These are phyloP conservation scores for Pythium oligandrum DNA, from an alignment of 352 stramenopile species.

Conservation along the genomic window DNA sequence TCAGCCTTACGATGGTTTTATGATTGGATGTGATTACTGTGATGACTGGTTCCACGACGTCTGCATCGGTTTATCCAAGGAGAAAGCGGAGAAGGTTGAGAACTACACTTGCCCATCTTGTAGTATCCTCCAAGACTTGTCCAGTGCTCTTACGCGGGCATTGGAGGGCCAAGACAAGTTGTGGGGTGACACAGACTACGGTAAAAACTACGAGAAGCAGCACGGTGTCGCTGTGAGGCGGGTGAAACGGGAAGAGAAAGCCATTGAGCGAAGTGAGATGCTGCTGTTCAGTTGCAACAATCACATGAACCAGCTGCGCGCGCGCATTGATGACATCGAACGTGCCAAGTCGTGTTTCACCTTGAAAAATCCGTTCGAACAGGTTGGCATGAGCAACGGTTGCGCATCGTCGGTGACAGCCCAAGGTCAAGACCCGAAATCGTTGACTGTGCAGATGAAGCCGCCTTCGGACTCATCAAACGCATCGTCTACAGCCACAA, in stretches of 20 bases:
- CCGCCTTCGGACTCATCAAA: background rate
- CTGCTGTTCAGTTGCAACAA: constrained; percentile 73
- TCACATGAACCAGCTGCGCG: constrained; percentile 71
- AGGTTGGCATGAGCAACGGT: background rate
- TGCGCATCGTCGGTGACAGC: background rate
- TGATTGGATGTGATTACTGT: constrained; percentile 87
- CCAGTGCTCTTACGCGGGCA: constrained; percentile 46
- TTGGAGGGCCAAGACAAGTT: constrained; percentile 64
- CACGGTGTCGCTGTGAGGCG: constrained; percentile 65
- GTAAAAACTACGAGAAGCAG: constrained; percentile 81
- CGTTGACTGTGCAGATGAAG: background rate
- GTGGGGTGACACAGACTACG: constrained; percentile 78
- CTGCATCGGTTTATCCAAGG: constrained; percentile 88
- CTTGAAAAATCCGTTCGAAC: constrained; percentile 24
- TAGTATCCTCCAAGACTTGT: constrained; percentile 86
- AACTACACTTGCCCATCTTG: constrained; percentile 95
- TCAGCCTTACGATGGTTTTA: constrained; percentile 87
- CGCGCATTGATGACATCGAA: constrained; percentile 73
- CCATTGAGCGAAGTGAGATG: constrained; percentile 76
- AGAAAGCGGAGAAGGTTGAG: constrained; percentile 93
- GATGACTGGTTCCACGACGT: constrained; percentile 90
- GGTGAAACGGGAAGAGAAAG: constrained; percentile 83
- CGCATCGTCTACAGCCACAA: background rate
- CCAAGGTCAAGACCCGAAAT: background rate
- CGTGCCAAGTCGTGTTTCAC: constrained; percentile 50